Percentiles rank a stretch among this genome's conserved stretches.
phyloP scores from a whole-genome alignment of 345 rosid species.

The Microcos paniculata region DNA sequence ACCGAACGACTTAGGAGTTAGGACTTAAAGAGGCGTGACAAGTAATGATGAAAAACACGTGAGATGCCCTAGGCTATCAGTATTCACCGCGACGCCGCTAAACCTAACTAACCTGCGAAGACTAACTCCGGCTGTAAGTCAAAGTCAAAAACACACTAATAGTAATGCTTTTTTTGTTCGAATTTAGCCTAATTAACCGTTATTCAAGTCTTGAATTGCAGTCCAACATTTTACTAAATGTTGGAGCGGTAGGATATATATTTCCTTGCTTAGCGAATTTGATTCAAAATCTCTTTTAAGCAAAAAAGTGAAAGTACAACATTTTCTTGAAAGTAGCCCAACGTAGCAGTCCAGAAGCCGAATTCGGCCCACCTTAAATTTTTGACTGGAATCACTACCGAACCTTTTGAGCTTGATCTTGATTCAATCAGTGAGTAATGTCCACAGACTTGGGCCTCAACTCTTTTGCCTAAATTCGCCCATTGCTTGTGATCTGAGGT shows the following conservation, averaged over 20 bases:
- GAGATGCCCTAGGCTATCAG: background rate
- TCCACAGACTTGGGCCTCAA: background rate
- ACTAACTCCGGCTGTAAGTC: background rate
- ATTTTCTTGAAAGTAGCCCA: no score
- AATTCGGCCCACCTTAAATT: no score
- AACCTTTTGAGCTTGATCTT: background rate
- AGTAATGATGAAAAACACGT: background rate
- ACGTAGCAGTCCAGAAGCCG: no score
- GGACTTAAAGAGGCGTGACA: background rate
- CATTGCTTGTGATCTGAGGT: background rate
- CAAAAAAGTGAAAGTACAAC: no score
- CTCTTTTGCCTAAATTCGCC: background rate
- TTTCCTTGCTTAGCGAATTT: no score
- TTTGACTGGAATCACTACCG: background rate
- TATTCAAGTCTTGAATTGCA: no score
- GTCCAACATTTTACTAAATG: no score
- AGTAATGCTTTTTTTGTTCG: background rate
- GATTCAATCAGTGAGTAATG: background rate
- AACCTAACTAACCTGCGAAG: background rate
- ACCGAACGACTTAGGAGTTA: no score
- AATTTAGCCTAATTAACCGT: background rate
- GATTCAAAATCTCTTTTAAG: no score
- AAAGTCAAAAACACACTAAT: background rate
- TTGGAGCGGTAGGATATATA: no score
- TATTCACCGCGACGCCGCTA: no score